Evolutionary conservation across 2,329 filamentous ascomycete genomes (phyloP).

Genomic region (Aspergillus transmontanensis): DNA sequence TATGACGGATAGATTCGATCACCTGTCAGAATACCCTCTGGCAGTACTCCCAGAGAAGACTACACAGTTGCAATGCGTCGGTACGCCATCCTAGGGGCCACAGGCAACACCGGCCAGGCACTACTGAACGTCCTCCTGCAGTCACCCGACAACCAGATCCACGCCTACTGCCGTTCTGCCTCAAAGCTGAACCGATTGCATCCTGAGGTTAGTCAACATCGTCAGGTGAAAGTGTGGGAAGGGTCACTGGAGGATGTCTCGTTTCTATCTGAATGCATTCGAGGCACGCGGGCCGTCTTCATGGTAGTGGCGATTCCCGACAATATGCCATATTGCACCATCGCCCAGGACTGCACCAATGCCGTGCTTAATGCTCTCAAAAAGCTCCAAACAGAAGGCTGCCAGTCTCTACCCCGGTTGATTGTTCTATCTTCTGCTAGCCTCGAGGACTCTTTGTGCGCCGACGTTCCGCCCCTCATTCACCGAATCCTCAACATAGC

Average conservation of each 20-base stretch:
- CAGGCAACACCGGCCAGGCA: constrained; percentile 49
- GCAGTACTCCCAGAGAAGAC: too few relatives aligned
- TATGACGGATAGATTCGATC: fast-evolving
- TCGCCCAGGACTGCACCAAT: constrained; percentile 41
- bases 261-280: constrained; percentile 42
- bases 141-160: constrained; percentile 32
- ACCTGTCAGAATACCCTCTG: too few relatives aligned
- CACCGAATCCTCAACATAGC: constrained; percentile 6
- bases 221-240: constrained; percentile 44
- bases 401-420: constrained; percentile 38
- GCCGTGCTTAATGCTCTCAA: constrained; percentile 42
- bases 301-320: constrained; percentile 45
- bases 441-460: constrained; percentile 42
- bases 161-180: constrained; percentile 50
- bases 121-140: constrained; percentile 46
- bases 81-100: constrained; percentile 47
- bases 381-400: constrained; percentile 20
- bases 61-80: constrained; percentile 15
- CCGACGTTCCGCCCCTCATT: constrained; percentile 9
- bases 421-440: constrained; percentile 49
- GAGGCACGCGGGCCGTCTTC: constrained; percentile 43
- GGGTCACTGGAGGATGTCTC: constrained; percentile 45
- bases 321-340: constrained; percentile 46
- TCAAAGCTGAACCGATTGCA: constrained; percentile 41
- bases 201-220: constrained; percentile 35